A percentile compares a stretch with the other conserved stretches of the same genome.
phyloP scores from a whole-genome alignment of 495 filamentous ascomycete genomes.

The Penicillium subrubescens region DNA sequence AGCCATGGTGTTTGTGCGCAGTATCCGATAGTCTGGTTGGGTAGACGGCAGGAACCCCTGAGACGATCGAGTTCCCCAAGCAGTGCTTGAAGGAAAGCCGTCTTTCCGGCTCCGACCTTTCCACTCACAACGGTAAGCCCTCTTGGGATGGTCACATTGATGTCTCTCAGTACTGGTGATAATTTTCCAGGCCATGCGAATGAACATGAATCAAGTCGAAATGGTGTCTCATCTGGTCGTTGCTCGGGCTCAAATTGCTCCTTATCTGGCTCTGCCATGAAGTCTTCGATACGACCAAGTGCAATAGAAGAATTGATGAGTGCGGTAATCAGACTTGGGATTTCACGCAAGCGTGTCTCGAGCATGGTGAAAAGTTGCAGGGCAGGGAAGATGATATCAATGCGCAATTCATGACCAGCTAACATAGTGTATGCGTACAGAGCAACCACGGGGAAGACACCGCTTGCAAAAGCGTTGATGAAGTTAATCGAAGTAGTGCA shows the following conservation, averaged over 20 bases:
- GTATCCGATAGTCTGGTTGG: constrained; percentile 74
- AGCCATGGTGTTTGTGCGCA: constrained; percentile 88
- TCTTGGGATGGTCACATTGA: constrained; percentile 60
- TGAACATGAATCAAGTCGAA: constrained; percentile 62
- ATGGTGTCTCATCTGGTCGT: constrained; percentile 27
- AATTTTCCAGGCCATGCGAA: constrained; percentile 75
- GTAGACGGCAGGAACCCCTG: constrained; percentile 57
- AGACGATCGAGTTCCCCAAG: constrained; percentile 76
- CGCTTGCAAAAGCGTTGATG: constrained; percentile 64
- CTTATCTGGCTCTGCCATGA: constrained; percentile 83
- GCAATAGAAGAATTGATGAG: constrained; percentile 75
- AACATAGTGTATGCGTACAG: constrained; percentile 77
- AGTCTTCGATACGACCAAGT: constrained; percentile 75
- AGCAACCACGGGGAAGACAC: constrained; percentile 74
- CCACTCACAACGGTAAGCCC: constrained; percentile 72
- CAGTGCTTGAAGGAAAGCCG: constrained; percentile 74
- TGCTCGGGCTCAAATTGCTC: constrained; percentile 43
- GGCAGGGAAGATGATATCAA: constrained; percentile 82
- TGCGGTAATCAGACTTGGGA: constrained; percentile 69
- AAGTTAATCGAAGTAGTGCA: constrained; percentile 60
- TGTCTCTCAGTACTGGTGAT: constrained; percentile 60
- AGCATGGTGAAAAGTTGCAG: constrained; percentile 76
- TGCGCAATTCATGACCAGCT: constrained; percentile 61
- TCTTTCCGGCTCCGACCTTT: constrained; percentile 79
- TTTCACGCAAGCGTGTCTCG: constrained; percentile 65